These are phyloP conservation scores for Salisapilia sapeloensis DNA, from an alignment of 352 stramenopile species.

Conservation along the genomic window DNA sequence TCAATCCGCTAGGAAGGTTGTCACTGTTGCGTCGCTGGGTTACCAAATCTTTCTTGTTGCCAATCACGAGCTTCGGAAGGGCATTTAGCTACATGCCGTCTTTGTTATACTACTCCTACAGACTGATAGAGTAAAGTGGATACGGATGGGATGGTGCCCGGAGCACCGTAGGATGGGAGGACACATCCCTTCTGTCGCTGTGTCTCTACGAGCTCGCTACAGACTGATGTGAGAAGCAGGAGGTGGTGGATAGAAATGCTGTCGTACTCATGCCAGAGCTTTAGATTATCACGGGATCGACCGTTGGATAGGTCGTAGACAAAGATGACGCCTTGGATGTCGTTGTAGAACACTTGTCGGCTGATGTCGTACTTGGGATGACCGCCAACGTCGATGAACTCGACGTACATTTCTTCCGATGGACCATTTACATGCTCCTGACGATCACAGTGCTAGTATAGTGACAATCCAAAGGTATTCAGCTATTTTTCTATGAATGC, in stretches of 20 bases:
- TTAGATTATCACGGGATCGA: slow-evolving; percentile 56
- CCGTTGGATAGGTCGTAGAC: slow-evolving; percentile 67
- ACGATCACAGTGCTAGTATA: no score
- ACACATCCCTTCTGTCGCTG: slow-evolving; percentile 44
- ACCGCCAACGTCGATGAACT: slow-evolving; percentile 74
- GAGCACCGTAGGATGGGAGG: slow-evolving; percentile 8
- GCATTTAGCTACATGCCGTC: slow-evolving; percentile 13
- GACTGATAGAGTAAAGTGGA: no score
- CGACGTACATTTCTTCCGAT: slow-evolving; percentile 42
- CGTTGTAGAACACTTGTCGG: slow-evolving; percentile 61
- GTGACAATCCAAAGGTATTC: no score
- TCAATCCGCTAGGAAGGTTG: slow-evolving; percentile 16
- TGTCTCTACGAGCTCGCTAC: slow-evolving; percentile 18
- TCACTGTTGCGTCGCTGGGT: slow-evolving; percentile 10
- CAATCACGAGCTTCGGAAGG: slow-evolving; percentile 65
- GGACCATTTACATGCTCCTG: slow-evolving; percentile 7
- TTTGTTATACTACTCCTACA: no score
- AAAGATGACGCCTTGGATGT: slow-evolving; percentile 67
- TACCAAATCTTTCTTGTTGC: slow-evolving; percentile 59
- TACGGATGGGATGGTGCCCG: slow-evolving; percentile 21
- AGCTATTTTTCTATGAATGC: no score
- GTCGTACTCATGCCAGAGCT: slow-evolving; percentile 21
- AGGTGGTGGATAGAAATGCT: neutral
- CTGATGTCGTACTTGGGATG: slow-evolving; percentile 72
- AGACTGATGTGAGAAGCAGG: neutral